phyloP scores from a whole-genome alignment of 441 rosid species.

The Erodium texanum region DNA sequence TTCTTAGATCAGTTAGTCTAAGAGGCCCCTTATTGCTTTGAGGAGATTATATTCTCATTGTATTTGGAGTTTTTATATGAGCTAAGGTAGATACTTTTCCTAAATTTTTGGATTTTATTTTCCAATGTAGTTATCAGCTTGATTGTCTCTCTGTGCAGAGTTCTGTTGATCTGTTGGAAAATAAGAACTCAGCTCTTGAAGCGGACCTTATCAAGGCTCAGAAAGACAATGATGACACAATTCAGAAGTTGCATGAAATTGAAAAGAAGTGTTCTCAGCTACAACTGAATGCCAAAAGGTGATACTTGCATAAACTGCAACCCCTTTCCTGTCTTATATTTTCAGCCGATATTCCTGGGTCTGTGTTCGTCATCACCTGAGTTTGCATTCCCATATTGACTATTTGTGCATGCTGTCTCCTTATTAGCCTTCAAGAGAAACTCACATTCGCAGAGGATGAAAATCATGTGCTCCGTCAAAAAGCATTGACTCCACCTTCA shows the following conservation, averaged over 20 bases:
- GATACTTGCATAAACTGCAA: not conserved
- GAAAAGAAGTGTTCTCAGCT: conserved; percentile 65
- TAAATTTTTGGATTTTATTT: conserved; percentile 8
- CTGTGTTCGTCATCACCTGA: not conserved
- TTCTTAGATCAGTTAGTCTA: too few species aligned
- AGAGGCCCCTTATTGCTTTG: not conserved
- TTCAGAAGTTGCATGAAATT: conserved; percentile 52
- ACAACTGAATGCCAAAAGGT: conserved; percentile 71
- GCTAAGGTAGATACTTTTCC: not conserved
- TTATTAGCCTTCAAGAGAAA: conserved; percentile 62
- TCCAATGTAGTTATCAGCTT: not conserved
- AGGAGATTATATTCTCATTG: too few species aligned
- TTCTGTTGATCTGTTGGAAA: conserved; percentile 55
- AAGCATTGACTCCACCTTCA: conserved; percentile 43
- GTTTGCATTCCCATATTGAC: conserved; percentile 8
- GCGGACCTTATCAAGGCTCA: conserved; percentile 59
- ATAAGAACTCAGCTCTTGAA: conserved; percentile 60
- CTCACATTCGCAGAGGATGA: conserved; percentile 73
- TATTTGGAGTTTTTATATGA: not conserved
- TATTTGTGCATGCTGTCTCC: conserved; percentile 13
- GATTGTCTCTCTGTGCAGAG: conserved; percentile 26
- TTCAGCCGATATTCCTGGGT: not conserved
- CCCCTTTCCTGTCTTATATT: not conserved
- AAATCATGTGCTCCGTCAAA: conserved; percentile 78
- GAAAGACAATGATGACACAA: conserved; percentile 37